Base-by-base conservation (phyloP, 1,284 basidiomycete species). In the Ustilago loliicola region DNA sequence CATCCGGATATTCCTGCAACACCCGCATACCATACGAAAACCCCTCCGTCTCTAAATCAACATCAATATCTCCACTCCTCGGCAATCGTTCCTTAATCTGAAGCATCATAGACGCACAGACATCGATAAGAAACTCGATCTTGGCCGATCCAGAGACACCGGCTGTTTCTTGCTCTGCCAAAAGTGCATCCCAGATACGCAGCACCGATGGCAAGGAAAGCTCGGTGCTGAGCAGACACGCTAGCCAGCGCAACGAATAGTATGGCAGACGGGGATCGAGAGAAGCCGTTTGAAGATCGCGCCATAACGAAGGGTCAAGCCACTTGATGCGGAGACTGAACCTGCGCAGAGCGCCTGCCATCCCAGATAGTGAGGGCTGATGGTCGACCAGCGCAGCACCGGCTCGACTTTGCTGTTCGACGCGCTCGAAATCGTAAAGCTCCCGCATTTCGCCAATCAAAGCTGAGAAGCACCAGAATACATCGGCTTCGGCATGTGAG, bases 401-500 rank as follows among this genome's bases (percentile, higher is more conserved):
- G 25, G 67, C 62, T 13, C 70, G 62, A 36, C 57, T 64, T 47
- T 72, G 74, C 40, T 79, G 77, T 25, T 80, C 75, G 59, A 83
- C 62, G 8, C 74, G 70, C 9, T 80, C 84, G 51, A 84, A 85
- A 29, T 85, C 84, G 65, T 80, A 86, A 17, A 85, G 62, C 36
- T 85, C 84, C n/a, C 82, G 72, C 56, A 85, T 69, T 38, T 83
- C 79, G 40, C 80, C 85, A 32, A 85, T 66, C 40, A 86, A 50
- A 11, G 73, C 60, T 1, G 83, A 85, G 50, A 85, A 86, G 67
- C 83, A 84, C 85, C 85, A 86, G 66, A 86, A 85, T 1, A 83
- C 82, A 50, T 86, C 85, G 1, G 85, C 85, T 52, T 86, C 85
- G 36, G 73, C 72, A 38, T 79, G 76, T 17, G 65, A 61, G 21